Percentiles rank a stretch among this genome's conserved stretches.
Conservation (phyloP, 352 stramenopile species). For the Phytophthora multivora region DNA sequence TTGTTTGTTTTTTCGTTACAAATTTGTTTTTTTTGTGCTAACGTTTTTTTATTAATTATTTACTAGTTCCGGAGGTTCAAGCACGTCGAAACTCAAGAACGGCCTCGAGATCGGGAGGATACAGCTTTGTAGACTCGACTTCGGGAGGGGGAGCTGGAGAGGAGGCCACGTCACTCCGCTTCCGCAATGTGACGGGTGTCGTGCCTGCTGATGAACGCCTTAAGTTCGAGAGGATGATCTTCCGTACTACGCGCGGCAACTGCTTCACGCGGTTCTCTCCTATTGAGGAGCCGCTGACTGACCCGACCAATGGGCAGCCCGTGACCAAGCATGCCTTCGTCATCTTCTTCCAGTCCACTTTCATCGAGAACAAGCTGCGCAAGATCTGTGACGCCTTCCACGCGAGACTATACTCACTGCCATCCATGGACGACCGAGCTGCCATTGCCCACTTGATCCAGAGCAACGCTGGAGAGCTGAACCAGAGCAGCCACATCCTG, state of each 20-base stretch:
- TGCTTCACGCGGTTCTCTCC: constrained; percentile 97
- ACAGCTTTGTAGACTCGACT: constrained; percentile 50
- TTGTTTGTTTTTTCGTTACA: too few species aligned
- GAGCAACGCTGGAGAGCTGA: constrained; percentile 93
- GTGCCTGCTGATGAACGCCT: constrained; percentile 92
- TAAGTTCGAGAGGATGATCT: constrained; percentile 99
- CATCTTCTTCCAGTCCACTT: constrained; percentile 97
- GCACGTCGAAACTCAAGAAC: constrained; percentile 60
- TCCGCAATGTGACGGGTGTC: constrained; percentile 95
- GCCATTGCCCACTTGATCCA: constrained; percentile 90
- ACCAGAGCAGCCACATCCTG: constrained; percentile 96
- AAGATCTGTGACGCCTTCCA: constrained; percentile 99
- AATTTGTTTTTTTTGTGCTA: constrained; percentile 1
- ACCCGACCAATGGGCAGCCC: constrained; percentile 88
- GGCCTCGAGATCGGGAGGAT: constrained; percentile 54
- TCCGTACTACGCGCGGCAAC: constrained; percentile 98
- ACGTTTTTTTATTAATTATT: constrained; percentile 15
- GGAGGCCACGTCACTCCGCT: constrained; percentile 75
- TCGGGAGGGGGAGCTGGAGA: constrained; percentile 24
- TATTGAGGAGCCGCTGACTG: constrained; percentile 92
- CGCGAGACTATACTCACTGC: constrained; percentile 95
- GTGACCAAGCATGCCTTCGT: constrained; percentile 92
- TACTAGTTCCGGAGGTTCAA: constrained; percentile 56
- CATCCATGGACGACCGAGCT: constrained; percentile 93
- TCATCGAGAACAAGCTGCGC: constrained; percentile 98